These are phyloP conservation scores for Ampelomyces quisqualis DNA, from an alignment of 2,329 filamentous ascomycete species.

Conservation along the genomic window DNA sequence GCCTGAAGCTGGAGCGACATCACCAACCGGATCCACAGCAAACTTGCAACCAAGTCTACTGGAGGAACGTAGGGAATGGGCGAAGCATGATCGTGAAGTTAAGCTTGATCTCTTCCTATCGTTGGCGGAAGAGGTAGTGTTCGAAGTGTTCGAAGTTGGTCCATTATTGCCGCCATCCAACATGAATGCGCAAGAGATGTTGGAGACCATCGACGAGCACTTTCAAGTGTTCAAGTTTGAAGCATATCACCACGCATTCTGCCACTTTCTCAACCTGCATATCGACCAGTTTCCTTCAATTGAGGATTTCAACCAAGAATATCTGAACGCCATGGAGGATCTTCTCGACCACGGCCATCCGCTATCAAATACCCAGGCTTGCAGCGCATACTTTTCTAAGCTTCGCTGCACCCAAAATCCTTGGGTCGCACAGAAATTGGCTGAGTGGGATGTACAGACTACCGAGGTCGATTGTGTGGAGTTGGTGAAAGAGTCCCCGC, in stretches of 20 bases:
- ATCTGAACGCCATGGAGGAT: constrained; percentile 34
- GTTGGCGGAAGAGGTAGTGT: constrained; percentile 40
- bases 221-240: constrained; percentile 37
- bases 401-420: constrained; percentile 42
- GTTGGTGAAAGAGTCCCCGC: constrained; percentile 34
- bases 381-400: constrained; percentile 43
- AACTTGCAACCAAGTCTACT: constrained; percentile 35
- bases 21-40: constrained; percentile 16
- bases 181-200: constrained; percentile 36
- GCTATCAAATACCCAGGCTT: constrained; percentile 38
- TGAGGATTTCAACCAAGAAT: constrained; percentile 41
- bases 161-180: constrained; percentile 37
- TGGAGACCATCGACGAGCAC: constrained; percentile 32
- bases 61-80: constrained; percentile 39
- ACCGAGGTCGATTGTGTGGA: constrained; percentile 24
- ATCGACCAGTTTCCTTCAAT: constrained; percentile 37
- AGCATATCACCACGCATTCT: constrained; percentile 41
- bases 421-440: constrained; percentile 38
- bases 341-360: constrained; percentile 38
- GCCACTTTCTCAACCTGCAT: constrained; percentile 42
- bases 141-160: constrained; percentile 40
- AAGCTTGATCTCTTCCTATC: constrained; percentile 43
- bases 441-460: constrained; percentile 32
- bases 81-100: constrained; percentile 39
- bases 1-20: constrained; percentile 30